Conservation (phyloP, 108 stramenopile genomes). For the Stephanodiscus triporus region DNA sequence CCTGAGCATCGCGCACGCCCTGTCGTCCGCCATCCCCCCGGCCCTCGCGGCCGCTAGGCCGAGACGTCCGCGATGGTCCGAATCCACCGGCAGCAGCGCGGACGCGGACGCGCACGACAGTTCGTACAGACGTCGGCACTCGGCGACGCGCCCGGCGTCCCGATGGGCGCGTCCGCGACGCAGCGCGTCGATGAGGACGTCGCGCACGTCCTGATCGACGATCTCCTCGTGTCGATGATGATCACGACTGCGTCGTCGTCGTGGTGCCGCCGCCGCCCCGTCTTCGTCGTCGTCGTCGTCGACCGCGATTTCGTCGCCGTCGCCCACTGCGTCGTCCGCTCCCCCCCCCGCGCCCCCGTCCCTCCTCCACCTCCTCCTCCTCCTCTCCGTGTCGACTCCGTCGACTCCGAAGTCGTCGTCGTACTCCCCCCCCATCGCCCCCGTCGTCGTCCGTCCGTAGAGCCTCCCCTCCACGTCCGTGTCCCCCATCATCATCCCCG, state of each 20-base stretch:
- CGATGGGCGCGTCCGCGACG: slow-evolving; percentile 54
- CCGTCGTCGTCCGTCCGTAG: slow-evolving; percentile 14
- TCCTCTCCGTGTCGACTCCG: neutral
- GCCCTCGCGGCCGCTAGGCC: slow-evolving; percentile 75
- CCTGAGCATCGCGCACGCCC: slow-evolving; percentile 79
- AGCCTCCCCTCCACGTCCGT: slow-evolving; percentile 31
- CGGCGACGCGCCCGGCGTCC: slow-evolving; percentile 45
- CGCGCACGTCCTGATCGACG: slow-evolving; percentile 87
- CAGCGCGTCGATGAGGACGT: slow-evolving; percentile 75
- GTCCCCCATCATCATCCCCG: slow-evolving; percentile 3
- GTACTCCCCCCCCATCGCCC: neutral
- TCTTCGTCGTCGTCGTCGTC: neutral
- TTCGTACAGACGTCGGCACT: slow-evolving; percentile 77
- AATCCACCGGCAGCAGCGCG: slow-evolving; percentile 83
- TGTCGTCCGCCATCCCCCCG: slow-evolving; percentile 75
- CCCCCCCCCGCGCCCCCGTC: slow-evolving; percentile 1
- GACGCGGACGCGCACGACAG: slow-evolving; percentile 74
- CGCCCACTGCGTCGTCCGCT: neutral
- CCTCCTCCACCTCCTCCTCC: slow-evolving; percentile 11
- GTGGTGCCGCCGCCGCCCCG: slow-evolving; percentile 16
- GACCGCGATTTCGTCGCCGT: slow-evolving; percentile 7
- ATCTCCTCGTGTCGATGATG: slow-evolving; percentile 75
- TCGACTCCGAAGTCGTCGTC: no score
- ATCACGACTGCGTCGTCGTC: slow-evolving; percentile 6
- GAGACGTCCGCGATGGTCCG: slow-evolving; percentile 86